phyloP scores from a whole-genome alignment of 2,329 filamentous ascomycete species.

The Sordariomycetes sp. region DNA sequence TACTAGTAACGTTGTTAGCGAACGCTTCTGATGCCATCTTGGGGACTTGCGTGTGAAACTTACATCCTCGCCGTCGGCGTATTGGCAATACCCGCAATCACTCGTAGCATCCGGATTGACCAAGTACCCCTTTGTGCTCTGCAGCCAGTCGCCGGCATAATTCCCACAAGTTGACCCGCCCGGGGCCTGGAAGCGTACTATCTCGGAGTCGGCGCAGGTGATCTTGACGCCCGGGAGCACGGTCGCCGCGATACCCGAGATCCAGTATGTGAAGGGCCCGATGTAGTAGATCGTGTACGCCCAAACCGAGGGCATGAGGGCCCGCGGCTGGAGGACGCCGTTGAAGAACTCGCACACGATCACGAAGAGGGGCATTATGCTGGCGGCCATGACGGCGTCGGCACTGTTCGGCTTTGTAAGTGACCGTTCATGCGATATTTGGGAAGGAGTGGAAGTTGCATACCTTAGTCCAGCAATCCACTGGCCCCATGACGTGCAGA shows the following conservation, averaged over 20 bases:
- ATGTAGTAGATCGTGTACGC: conserved; percentile 41
- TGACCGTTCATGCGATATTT: conserved; percentile 63
- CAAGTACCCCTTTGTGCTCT: conserved; percentile 5
- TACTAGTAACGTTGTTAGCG: conserved; percentile 48
- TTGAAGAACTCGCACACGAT: conserved; percentile 69
- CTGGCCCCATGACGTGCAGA: conserved; percentile 66
- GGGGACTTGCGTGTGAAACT: not conserved
- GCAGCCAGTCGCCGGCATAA: not conserved
- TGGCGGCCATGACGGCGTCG: not conserved
- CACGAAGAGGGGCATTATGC: conserved; percentile 66
- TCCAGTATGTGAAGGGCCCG: not conserved
- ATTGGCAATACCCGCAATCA: conserved; percentile 19
- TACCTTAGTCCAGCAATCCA: conserved; percentile 72
- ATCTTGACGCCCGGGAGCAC: conserved; percentile 44
- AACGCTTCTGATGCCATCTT: conserved; percentile 42
- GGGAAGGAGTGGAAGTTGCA: conserved; percentile 56
- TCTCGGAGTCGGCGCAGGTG: conserved; percentile 25
- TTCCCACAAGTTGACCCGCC: not conserved
- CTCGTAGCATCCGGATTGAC: conserved; percentile 5
- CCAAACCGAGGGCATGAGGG: conserved; percentile 57
- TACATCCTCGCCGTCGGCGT: conserved; percentile 35
- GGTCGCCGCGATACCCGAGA: conserved; percentile 49
- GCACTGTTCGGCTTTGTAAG: conserved; percentile 32
- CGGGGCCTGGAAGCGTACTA: conserved; percentile 1
- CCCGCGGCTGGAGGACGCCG: conserved; percentile 27